Percentiles rank a stretch among this genome's conserved stretches.
These are phyloP conservation scores for Pterula multifida DNA, from an alignment of 1,284 basidiomycete species.

Conservation along the genomic window DNA sequence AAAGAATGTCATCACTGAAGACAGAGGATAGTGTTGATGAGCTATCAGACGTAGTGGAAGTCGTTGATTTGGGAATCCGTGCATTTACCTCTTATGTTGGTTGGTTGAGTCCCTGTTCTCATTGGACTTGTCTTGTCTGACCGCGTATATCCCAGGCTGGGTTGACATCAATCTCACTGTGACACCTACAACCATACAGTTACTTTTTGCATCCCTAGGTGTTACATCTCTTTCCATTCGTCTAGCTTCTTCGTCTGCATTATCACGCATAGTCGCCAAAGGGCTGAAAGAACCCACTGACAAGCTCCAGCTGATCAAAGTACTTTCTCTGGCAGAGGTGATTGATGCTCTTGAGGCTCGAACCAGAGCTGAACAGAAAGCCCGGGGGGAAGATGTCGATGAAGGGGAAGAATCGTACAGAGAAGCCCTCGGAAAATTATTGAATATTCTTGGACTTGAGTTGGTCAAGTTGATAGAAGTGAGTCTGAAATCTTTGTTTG, in stretches of 20 bases:
- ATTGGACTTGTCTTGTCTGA: constrained; percentile 2
- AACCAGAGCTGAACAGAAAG: constrained; percentile 58
- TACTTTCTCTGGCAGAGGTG: constrained; percentile 76
- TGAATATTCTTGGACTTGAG: constrained; percentile 80
- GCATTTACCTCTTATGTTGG: constrained; percentile 93
- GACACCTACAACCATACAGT: constrained; percentile 77
- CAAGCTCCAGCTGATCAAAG: constrained; percentile 85
- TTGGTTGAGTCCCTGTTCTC: constrained; percentile 30
- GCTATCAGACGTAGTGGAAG: constrained; percentile 56
- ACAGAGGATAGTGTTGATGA: constrained; percentile 32
- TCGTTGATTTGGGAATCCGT: constrained; percentile 81
- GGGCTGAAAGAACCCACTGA: constrained; percentile 89
- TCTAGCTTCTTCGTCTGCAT: constrained; percentile 69
- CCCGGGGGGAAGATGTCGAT: constrained; percentile 55
- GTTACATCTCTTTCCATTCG: constrained; percentile 72
- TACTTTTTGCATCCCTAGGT: constrained; percentile 82
- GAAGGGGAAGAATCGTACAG: constrained; percentile 79
- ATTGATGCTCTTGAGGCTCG: constrained; percentile 70
- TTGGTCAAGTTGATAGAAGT: constrained; percentile 75
- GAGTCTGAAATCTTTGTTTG: constrained; percentile 7
- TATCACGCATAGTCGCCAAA: constrained; percentile 80
- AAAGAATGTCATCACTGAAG: constrained; percentile 40
- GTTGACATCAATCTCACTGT: constrained; percentile 95
- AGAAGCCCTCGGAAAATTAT: constrained; percentile 77
- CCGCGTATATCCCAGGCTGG: constrained; percentile 64